Conservation (phyloP, 2,329 filamentous ascomycete species). For the Colletotrichum truncatum region DNA sequence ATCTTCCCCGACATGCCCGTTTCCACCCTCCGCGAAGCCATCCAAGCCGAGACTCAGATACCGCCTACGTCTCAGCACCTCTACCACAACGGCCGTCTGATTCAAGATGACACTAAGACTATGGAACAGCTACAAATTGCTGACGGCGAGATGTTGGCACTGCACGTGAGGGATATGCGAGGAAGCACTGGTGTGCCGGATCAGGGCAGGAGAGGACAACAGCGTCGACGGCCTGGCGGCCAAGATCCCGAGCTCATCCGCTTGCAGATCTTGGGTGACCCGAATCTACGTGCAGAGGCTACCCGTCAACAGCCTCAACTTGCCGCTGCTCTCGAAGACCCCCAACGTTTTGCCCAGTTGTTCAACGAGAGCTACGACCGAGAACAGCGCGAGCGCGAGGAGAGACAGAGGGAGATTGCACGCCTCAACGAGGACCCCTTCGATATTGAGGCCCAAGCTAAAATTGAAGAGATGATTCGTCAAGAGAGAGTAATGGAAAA, state of each 20-base stretch:
- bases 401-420: constrained; percentile 84
- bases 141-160: constrained; percentile 91
- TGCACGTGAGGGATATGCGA: constrained; percentile 76
- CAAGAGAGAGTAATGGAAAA: constrained; percentile 96
- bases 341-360: constrained; percentile 78
- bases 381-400: constrained; percentile 76
- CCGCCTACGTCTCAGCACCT: constrained; percentile 80
- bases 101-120: constrained; percentile 79
- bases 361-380: constrained; percentile 74
- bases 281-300: constrained; percentile 75
- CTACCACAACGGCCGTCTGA: constrained; percentile 87
- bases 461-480: constrained; percentile 97
- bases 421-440: constrained; percentile 93
- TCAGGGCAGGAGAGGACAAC: constrained; percentile 46
- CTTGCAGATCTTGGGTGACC: constrained; percentile 83
- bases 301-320: constrained; percentile 79
- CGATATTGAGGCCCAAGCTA: constrained; percentile 88
- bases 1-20: constrained; percentile 85
- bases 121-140: constrained; percentile 82
- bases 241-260: constrained; percentile 84
- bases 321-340: constrained; percentile 78
- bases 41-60: constrained; percentile 84
- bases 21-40: constrained; percentile 85
- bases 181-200: constrained; percentile 53
- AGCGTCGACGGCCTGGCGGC: constrained; percentile 43